Percentiles rank a stretch among this genome's conserved stretches.
These are phyloP conservation scores for Cyathus striatus DNA, from an alignment of 768 basidiomycete species.

Conservation along the genomic window DNA sequence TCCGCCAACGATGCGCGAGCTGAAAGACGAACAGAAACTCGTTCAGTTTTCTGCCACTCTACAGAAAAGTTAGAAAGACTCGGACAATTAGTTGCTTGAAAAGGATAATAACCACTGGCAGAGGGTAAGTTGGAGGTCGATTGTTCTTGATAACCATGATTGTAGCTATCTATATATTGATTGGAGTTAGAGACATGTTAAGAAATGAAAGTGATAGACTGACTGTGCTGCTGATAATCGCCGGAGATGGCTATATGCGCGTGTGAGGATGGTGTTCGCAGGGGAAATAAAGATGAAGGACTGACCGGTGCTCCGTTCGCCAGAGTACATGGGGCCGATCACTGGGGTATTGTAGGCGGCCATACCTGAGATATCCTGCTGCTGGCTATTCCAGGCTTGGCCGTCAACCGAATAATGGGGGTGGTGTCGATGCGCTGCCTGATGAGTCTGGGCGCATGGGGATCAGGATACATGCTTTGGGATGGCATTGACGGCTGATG, in stretches of 20 bases:
- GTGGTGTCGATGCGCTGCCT: constrained; percentile 25
- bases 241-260: constrained; percentile 31
- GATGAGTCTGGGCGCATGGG: constrained; percentile 20
- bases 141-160: constrained; percentile 26
- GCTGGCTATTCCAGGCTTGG: constrained; percentile 18
- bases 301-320: constrained; percentile 56
- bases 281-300: constrained; percentile 8
- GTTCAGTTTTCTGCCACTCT: constrained; percentile 50
- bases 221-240: constrained; percentile 36
- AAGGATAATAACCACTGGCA: constrained; percentile 21
- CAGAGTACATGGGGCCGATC: constrained; percentile 46
- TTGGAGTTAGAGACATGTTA: constrained; percentile 20
- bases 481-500: constrained; percentile 13
- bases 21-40: constrained; percentile 55
- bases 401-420: constrained; percentile 20
- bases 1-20: constrained; percentile 40
- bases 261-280: constrained; percentile 4
- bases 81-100: constrained; percentile 9
- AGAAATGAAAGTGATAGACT: not conserved
- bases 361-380: constrained; percentile 23
- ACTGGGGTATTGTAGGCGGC: constrained; percentile 39
- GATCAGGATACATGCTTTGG: constrained; percentile 6
- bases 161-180: constrained; percentile 8
- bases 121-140: constrained; percentile 18
- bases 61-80: constrained; percentile 10